Evolutionary conservation across 257 asterid genomes (phyloP).

Genomic region (Dorcoceras hygrometricum): DNA sequence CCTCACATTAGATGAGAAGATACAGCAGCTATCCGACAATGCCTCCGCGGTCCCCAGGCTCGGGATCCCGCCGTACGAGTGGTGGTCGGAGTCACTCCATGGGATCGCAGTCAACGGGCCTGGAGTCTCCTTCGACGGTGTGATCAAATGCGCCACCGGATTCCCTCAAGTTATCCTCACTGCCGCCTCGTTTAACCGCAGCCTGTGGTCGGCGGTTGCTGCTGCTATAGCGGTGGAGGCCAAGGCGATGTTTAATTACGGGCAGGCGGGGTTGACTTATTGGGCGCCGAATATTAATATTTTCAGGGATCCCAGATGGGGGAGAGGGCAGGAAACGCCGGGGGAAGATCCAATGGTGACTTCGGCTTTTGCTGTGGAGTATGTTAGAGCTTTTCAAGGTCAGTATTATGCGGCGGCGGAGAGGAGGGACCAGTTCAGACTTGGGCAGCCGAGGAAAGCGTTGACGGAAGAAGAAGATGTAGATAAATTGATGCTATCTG

Average conservation of each 20-base stretch:
- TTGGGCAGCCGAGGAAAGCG: conserved; percentile 30
- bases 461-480: conserved; percentile 32
- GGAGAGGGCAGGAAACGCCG: conserved; percentile 95
- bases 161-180: conserved; percentile 87
- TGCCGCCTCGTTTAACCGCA: conserved; percentile 74
- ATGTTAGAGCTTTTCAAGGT: conserved; percentile 67
- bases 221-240: conserved; percentile 72
- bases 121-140: conserved; percentile 67
- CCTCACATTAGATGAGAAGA: conserved; percentile 70
- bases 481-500: conserved; percentile 62
- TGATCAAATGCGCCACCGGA: conserved; percentile 54
- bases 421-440: background rate
- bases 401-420: conserved; percentile 11
- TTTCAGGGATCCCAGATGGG: conserved; percentile 97
- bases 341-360: conserved; percentile 92
- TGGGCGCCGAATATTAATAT: conserved; percentile 94
- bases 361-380: conserved; percentile 66
- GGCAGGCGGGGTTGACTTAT: conserved; percentile 86
- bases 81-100: conserved; percentile 99
- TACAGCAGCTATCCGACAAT: conserved; percentile 61
- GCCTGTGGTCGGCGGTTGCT: conserved; percentile 60
- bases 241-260: conserved; percentile 63
- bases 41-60: conserved; percentile 62
- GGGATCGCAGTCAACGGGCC: conserved; percentile 84
- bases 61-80: conserved; percentile 70